Base-by-base conservation (phyloP, 371 early-diverging fungal species). In the Apophysomyces trapeziformis region DNA sequence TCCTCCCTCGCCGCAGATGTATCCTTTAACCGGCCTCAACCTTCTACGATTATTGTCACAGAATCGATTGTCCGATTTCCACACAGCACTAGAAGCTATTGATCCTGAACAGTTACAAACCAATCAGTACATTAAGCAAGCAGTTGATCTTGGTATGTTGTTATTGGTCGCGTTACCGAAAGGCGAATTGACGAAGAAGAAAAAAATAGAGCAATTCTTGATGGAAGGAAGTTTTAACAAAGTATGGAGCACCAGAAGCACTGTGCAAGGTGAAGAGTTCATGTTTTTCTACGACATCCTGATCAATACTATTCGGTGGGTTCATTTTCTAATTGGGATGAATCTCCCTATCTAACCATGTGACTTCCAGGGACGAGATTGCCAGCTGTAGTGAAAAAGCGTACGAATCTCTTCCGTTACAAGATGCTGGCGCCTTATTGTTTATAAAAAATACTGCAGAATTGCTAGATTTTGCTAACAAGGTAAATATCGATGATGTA, bases 221-320 rank as follows among this genome's bases (percentile, higher is more conserved):
- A 97, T 97, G 97, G 99, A 97, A 75, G 98, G 99, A 26, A 92
- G 92, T 68, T 97, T 97, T 80, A 96, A 95, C 80, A 92, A 94
- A 67, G 96, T 98, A 56, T 95, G 95, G 96, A 91, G 92, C 70
- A 87, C 93, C 64, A 84, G 95, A 74, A 81, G 83, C 36, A 89
- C 92, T 57, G 95, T 95, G 8, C 95, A 96, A 38, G 93, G 93
- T 12, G 87, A 91, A 67, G 96, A 96, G 73, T 96, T 93, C 74
- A 71, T 86, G 68, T 93, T 95, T 73, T 97, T 97, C 68, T 91
- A 97, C 65, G 96, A 96, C 66, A 92, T 96, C 63, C 78, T 98
- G 71, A 94, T 96, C 81, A 82, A 85, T 47, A 97, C 98, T 1
- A 95, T 97, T 70, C 87, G 96, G 93, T 92, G 74, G 65, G 63